Evolutionary conservation across 352 stramenopile species (phyloP).

Genomic region (Phytophthora chlamydospora): DNA sequence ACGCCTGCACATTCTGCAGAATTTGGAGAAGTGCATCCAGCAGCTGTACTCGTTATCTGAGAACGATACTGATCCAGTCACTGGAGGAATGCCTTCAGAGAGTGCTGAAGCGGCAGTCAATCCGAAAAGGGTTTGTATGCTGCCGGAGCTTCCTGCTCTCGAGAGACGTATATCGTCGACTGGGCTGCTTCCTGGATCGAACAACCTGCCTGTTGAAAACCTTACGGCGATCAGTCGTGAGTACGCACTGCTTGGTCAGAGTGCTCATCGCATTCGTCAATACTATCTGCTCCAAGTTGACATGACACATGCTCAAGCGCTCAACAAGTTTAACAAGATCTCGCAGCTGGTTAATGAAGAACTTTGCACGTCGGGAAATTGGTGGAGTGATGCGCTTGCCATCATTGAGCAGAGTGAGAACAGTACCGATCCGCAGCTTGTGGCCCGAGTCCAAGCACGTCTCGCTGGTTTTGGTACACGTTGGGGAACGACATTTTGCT

Average conservation of each 20-base stretch:
- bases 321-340: constrained; percentile 26
- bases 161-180: constrained; percentile 30
- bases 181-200: constrained; percentile 11
- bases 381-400: constrained; percentile 57
- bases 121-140: constrained; percentile 52
- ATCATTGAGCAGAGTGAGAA: constrained; percentile 34
- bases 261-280: constrained; percentile 36
- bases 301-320: constrained; percentile 29
- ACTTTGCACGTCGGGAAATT: constrained; percentile 47
- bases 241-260: constrained; percentile 41
- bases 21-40: constrained; percentile 48
- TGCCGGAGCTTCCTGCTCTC: constrained; percentile 49
- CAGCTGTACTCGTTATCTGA: constrained; percentile 17
- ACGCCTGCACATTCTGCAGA: constrained; percentile 71
- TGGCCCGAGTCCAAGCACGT: constrained; percentile 55
- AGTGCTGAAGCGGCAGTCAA: constrained; percentile 2
- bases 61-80: not conserved
- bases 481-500: constrained; percentile 53
- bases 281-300: constrained; percentile 62
- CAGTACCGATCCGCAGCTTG: constrained; percentile 31
- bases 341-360: constrained; percentile 21
- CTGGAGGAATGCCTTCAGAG: not conserved
- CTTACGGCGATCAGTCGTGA: constrained; percentile 38
- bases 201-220: not conserved
- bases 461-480: constrained; percentile 47